Percentiles rank a stretch among this genome's conserved stretches.
Evolutionary conservation across 768 basidiomycete species (phyloP).

Genomic region (Lactarius indigo): DNA sequence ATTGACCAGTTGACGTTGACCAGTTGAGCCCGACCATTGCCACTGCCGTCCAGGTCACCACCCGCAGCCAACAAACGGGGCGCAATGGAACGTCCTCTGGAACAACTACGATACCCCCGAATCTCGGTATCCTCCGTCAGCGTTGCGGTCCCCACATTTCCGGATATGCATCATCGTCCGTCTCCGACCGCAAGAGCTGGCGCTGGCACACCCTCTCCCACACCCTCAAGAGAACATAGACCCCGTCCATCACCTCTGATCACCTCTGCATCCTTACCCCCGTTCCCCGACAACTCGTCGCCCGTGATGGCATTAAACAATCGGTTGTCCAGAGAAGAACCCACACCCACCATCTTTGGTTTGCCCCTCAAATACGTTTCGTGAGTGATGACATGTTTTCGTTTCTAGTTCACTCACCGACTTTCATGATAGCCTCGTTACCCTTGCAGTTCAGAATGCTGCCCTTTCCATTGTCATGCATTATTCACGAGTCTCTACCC

Average conservation of each 20-base stretch:
- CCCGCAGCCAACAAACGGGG: not conserved
- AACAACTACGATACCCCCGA: slow-evolving; percentile 21
- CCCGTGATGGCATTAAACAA: slow-evolving; percentile 17
- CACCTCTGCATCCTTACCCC: slow-evolving; percentile 13
- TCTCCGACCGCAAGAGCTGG: slow-evolving; percentile 46
- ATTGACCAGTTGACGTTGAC: not conserved
- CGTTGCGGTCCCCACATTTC: slow-evolving; percentile 29
- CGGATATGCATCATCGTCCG: slow-evolving; percentile 63
- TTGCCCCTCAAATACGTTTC: slow-evolving; percentile 79
- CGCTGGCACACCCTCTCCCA: slow-evolving; percentile 44
- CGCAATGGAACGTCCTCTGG: slow-evolving; percentile 18
- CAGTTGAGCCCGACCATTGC: not conserved
- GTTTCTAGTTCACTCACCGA: slow-evolving; percentile 9
- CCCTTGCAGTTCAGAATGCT: slow-evolving; percentile 92
- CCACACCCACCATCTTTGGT: slow-evolving; percentile 56
- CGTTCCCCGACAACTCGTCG: slow-evolving; percentile 16
- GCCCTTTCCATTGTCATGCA: slow-evolving; percentile 97
- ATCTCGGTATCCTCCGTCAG: slow-evolving; percentile 20
- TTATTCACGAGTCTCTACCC: slow-evolving; percentile 89
- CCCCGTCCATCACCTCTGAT: slow-evolving; percentile 34
- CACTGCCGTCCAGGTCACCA: not conserved
- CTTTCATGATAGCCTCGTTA: slow-evolving; percentile 54
- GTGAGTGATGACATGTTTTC: slow-evolving; percentile 41
- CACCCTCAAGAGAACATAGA: slow-evolving; percentile 34
- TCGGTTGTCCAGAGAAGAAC: slow-evolving; percentile 24